Conservation (phyloP, 2,329 filamentous ascomycete species). For the Colletotrichum horii region DNA sequence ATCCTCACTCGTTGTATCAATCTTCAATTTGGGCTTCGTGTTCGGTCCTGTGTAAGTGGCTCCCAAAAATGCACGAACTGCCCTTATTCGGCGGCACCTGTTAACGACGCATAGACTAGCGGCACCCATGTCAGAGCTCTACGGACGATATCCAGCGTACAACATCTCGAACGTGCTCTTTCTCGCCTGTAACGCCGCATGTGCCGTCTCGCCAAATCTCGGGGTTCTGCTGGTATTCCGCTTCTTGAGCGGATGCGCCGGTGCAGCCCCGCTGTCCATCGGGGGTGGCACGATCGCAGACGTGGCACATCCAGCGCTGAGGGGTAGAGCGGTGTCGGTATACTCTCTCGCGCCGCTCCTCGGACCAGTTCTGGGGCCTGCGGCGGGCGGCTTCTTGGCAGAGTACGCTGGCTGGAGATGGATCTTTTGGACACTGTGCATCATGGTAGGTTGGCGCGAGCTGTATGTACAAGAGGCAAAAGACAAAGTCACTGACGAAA, state of each 20-base stretch:
- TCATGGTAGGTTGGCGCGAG: constrained; percentile 29
- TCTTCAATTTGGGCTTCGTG: constrained; percentile 52
- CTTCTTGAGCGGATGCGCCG: constrained; percentile 31
- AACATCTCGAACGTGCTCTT: constrained; percentile 33
- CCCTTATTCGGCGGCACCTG: neutral
- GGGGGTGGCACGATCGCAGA: constrained; percentile 41
- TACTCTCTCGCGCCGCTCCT: constrained; percentile 37
- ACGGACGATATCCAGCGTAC: constrained; percentile 34
- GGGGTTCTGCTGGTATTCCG: constrained; percentile 36
- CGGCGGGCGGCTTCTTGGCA: constrained; percentile 34
- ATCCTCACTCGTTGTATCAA: constrained; percentile 49
- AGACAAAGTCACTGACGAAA: neutral
- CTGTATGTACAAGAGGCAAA: neutral
- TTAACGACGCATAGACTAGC: neutral
- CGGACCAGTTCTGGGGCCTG: constrained; percentile 34
- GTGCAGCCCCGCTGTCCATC: constrained; percentile 31
- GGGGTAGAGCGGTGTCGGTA: constrained; percentile 38
- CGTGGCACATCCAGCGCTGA: constrained; percentile 32
- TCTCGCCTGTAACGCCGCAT: constrained; percentile 33
- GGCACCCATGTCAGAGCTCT: constrained; percentile 43
- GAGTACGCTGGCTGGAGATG: constrained; percentile 38
- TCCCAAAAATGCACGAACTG: constrained; percentile 16
- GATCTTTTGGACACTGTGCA: constrained; percentile 53
- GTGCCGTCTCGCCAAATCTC: constrained; percentile 27
- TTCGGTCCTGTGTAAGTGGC: constrained; percentile 40